Conservation (phyloP, 2,329 filamentous ascomycete species). For the Ascochyta lentis region DNA sequence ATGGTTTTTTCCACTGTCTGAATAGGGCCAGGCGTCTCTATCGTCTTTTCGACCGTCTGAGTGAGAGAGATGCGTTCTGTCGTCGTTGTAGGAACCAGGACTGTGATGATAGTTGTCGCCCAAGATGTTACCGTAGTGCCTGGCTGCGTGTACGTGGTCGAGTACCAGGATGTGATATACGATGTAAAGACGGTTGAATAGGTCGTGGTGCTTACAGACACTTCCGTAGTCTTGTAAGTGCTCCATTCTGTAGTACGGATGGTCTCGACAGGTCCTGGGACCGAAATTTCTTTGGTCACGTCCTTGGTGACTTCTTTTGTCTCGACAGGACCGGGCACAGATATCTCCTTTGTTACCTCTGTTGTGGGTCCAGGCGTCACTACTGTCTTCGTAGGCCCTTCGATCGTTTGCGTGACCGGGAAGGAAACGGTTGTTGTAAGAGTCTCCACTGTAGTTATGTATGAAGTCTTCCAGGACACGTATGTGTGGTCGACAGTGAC, state of each 20-base stretch:
- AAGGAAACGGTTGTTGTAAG: conserved; percentile 18
- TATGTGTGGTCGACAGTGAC: conserved; percentile 19
- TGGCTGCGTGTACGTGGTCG: neutral
- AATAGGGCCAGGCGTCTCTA: conserved; percentile 3
- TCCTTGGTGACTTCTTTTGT: neutral
- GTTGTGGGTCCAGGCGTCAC: neutral
- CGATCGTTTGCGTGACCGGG: conserved; percentile 16
- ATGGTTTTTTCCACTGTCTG: conserved; percentile 6
- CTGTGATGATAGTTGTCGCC: neutral
- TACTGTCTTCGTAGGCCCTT: conserved; percentile 13
- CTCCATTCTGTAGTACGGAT: conserved; percentile 3
- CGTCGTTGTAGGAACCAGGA: neutral
- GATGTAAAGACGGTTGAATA: conserved; percentile 11
- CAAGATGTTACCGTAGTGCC: conserved; percentile 1
- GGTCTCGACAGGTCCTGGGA: neutral
- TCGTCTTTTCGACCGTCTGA: conserved; percentile 9
- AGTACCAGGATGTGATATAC: conserved; percentile 1
- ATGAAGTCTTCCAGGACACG: conserved; percentile 17
- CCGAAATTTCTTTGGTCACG: too few relatives aligned
- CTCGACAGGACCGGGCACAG: conserved; percentile 26
- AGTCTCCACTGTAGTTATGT: conserved; percentile 6
- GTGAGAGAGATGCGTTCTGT: conserved; percentile 1
- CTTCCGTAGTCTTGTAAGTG: conserved; percentile 6
- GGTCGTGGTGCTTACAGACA: conserved; percentile 8
- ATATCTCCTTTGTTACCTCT: conserved; percentile 21